A percentile compares a stretch with the other conserved stretches of the same genome.
Evolutionary conservation across 768 basidiomycete genomes (phyloP).

Genomic region (Termitomyces sp.): DNA sequence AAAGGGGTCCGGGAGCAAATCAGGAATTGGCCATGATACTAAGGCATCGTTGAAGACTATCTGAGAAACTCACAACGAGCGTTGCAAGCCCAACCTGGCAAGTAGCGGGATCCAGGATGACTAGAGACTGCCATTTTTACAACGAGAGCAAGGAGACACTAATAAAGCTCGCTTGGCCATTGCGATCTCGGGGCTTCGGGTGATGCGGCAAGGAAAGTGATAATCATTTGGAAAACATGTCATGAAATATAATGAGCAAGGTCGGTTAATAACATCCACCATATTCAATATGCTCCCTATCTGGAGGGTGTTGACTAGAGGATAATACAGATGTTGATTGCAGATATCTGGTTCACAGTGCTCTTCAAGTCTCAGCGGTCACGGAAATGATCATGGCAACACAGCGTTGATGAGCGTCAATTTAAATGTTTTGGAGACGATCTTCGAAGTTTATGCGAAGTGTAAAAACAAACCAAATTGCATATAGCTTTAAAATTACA

Average conservation of each 20-base stretch:
- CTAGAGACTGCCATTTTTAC: too few species aligned
- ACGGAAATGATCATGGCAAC: too few species aligned
- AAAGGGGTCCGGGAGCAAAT: background rate
- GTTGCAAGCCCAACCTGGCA: too few species aligned
- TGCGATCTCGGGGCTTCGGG: background rate
- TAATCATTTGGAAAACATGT: constrained; percentile 5
- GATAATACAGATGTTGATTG: background rate
- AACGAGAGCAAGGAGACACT: background rate
- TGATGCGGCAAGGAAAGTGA: constrained; percentile 6
- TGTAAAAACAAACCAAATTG: background rate
- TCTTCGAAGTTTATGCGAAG: background rate
- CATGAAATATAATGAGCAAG: too few species aligned
- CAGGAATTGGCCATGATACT: background rate
- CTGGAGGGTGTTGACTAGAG: background rate
- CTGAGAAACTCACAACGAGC: too few species aligned
- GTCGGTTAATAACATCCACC: too few species aligned
- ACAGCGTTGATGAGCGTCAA: too few species aligned
- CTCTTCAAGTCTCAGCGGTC: background rate
- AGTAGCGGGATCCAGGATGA: background rate
- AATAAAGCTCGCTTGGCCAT: background rate
- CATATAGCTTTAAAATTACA: background rate
- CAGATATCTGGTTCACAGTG: background rate
- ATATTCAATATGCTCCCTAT: background rate
- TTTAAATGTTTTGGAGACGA: background rate
- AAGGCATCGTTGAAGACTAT: background rate